Evolutionary conservation across 2,329 filamentous ascomycete genomes (phyloP).

Genomic region (Elsinoe batatas): DNA sequence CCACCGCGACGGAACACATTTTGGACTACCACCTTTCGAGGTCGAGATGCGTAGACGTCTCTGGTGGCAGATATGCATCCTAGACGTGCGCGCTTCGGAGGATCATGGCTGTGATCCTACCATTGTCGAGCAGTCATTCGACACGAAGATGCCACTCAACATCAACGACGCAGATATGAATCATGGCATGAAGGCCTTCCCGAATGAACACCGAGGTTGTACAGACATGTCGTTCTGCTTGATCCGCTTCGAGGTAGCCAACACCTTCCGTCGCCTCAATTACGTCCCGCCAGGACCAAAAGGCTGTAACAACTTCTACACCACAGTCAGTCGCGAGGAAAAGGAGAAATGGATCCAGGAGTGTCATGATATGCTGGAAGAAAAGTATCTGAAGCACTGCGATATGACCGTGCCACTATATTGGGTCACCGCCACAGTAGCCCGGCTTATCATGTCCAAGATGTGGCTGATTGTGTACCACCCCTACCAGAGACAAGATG

Average conservation of each 20-base stretch:
- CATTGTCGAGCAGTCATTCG: constrained; percentile 48
- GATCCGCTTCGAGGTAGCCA: constrained; percentile 44
- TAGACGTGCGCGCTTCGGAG: constrained; percentile 52
- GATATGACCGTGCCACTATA: constrained; percentile 51
- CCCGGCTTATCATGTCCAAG: constrained; percentile 64
- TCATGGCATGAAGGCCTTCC: constrained; percentile 40
- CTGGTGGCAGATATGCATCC: constrained; percentile 40
- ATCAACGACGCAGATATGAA: constrained; percentile 45
- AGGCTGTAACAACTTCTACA: constrained; percentile 34
- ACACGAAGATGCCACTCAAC: constrained; percentile 50
- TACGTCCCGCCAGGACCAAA: constrained; percentile 35
- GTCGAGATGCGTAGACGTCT: constrained; percentile 41
- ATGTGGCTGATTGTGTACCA: constrained; percentile 71
- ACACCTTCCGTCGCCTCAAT: constrained; percentile 37
- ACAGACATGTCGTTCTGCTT: constrained; percentile 50
- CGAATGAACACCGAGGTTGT: constrained; percentile 40
- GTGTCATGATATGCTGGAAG: constrained; percentile 38
- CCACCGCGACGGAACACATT: constrained; percentile 49
- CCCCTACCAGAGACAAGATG: constrained; percentile 54
- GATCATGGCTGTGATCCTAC: constrained; percentile 54
- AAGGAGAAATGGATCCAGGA: constrained; percentile 43
- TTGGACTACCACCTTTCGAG: constrained; percentile 48
- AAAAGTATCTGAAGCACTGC: constrained; percentile 40
- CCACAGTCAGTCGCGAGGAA: constrained; percentile 35
- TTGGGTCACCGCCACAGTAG: constrained; percentile 59